Conservation (phyloP, 768 basidiomycete genomes). For the Thelephora ganbajun region DNA sequence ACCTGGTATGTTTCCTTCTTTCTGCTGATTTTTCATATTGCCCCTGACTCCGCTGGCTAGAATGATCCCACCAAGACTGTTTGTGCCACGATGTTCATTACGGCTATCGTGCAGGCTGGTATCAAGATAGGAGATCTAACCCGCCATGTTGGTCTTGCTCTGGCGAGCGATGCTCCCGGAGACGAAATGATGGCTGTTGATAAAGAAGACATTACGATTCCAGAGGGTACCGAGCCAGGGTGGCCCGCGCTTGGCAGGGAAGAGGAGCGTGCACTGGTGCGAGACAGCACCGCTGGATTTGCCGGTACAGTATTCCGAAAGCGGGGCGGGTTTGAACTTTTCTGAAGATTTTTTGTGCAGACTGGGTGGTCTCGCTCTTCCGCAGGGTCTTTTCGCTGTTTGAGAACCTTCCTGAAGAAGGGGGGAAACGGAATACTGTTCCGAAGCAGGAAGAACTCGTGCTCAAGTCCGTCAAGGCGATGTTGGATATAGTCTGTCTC, state of each 20-base stretch:
- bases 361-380: conserved; percentile 72
- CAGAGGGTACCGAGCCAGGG: conserved; percentile 33
- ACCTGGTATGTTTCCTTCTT: conserved; percentile 39
- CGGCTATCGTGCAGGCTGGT: conserved; percentile 48
- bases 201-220: conserved; percentile 32
- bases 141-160: conserved; percentile 38
- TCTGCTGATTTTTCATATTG: background rate
- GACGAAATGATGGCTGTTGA: conserved; percentile 44
- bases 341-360: conserved; percentile 20
- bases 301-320: conserved; percentile 38
- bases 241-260: conserved; percentile 34
- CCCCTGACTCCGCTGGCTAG: conserved; percentile 19
- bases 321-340: background rate
- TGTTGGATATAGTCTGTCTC: conserved; percentile 68
- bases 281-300: conserved; percentile 69
- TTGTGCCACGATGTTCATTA: conserved; percentile 69
- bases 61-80: conserved; percentile 75
- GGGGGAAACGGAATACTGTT: conserved; percentile 72
- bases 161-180: conserved; percentile 37
- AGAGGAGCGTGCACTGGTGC: conserved; percentile 59
- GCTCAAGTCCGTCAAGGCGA: conserved; percentile 65
- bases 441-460: conserved; percentile 74
- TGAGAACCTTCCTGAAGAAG: conserved; percentile 91
- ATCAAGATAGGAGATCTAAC: conserved; percentile 71
- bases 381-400: conserved; percentile 69